Evolutionary conservation across 805 yeast species (phyloP).

Genomic region (Pichia sporocuriosa): DNA sequence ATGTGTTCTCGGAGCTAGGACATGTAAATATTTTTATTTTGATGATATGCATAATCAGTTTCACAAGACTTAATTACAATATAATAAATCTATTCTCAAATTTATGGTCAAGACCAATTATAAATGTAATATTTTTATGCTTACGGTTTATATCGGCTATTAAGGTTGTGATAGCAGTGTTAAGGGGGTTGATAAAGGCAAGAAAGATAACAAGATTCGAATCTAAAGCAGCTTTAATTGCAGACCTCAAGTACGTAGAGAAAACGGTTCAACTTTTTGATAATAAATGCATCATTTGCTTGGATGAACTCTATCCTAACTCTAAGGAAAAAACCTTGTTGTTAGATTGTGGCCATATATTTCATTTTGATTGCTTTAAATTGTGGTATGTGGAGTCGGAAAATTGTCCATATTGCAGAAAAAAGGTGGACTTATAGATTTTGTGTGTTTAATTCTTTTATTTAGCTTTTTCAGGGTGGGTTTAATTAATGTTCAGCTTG

Average conservation of each 20-base stretch:
- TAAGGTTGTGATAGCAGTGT: constrained; percentile 12
- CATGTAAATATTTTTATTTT: constrained; percentile 8
- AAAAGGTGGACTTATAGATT: constrained; percentile 4
- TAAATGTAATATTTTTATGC: constrained; percentile 14
- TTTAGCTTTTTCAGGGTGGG: too few relatives aligned
- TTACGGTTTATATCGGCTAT: constrained; percentile 14
- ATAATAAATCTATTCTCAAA: background rate
- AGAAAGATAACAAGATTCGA: constrained; percentile 14
- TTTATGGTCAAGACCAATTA: constrained; percentile 12
- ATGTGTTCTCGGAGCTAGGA: constrained; percentile 7
- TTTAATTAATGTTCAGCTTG: too few relatives aligned
- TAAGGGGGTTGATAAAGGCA: constrained; percentile 14
- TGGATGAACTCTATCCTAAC: constrained; percentile 9
- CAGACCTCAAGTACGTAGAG: background rate
- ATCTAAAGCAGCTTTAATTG: background rate
- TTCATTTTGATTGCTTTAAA: constrained; percentile 17
- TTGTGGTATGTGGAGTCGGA: constrained; percentile 15
- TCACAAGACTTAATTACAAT: constrained; percentile 6
- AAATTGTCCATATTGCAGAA: constrained; percentile 18
- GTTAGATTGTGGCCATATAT: constrained; percentile 15
- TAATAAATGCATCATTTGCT: constrained; percentile 17
- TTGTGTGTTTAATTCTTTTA: too few relatives aligned
- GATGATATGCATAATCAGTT: constrained; percentile 10
- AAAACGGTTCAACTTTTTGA: constrained; percentile 7
- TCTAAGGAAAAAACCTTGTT: background rate